A percentile compares a stretch with the other conserved stretches of the same genome.
These are phyloP conservation scores for Tuber indicum DNA, from an alignment of 495 filamentous ascomycete species.

Conservation along the genomic window DNA sequence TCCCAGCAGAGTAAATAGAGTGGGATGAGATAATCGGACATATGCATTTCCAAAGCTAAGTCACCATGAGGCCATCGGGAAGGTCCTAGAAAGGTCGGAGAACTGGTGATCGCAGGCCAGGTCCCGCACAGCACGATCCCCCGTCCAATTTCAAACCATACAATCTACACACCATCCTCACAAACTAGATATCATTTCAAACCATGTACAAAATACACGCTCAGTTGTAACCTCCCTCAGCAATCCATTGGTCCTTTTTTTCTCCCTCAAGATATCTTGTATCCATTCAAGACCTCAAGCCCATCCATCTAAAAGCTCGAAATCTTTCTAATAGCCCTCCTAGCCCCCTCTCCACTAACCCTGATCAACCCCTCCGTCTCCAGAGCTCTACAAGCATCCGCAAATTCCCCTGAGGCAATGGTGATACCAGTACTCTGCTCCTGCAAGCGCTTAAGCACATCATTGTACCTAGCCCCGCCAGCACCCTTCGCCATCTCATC, in stretches of 20 bases:
- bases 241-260: not conserved
- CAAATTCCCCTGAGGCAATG: slow-evolving; percentile 71
- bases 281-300: not conserved
- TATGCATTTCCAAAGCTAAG: not conserved
- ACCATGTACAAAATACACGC: not conserved
- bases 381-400: slow-evolving; percentile 66
- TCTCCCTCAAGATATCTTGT: not conserved
- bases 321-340: slow-evolving; percentile 74
- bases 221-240: not conserved
- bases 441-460: slow-evolving; percentile 63
- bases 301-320: slow-evolving; percentile 45
- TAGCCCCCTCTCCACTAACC: slow-evolving; percentile 75
- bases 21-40: not conserved
- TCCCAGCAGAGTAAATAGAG: not conserved
- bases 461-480: slow-evolving; percentile 65
- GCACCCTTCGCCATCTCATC: slow-evolving; percentile 65
- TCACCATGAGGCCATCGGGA: not conserved
- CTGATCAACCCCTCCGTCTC: slow-evolving; percentile 80
- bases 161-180: not conserved
- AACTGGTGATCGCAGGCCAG: not conserved
- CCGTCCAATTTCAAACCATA: not conserved
- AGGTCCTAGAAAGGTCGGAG: not conserved
- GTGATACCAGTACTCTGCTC: slow-evolving; percentile 63
- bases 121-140: not conserved
- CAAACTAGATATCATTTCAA: not conserved